phyloP scores from a whole-genome alignment of 2,329 filamentous ascomycete species.

The Trichoderma lentiforme region DNA sequence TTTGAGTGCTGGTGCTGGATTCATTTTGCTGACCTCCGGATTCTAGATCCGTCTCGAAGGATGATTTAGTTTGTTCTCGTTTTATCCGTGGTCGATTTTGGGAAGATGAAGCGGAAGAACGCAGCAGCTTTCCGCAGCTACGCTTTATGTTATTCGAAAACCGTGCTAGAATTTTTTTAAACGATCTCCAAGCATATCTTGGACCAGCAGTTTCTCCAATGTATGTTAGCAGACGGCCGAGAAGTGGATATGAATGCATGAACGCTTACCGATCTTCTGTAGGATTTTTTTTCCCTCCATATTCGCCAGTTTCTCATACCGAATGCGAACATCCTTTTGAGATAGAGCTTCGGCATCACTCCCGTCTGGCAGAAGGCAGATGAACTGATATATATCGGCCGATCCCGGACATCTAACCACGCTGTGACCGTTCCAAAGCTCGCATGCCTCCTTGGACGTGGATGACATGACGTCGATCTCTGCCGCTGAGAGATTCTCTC shows the following conservation, averaged over 20 bases:
- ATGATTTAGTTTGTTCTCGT: background rate
- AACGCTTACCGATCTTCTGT: background rate
- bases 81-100: background rate
- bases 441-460: conserved; percentile 43
- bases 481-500: conserved; percentile 39
- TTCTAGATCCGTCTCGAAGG: background rate
- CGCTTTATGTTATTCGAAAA: background rate
- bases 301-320: background rate
- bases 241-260: background rate
- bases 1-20: background rate
- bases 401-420: conserved; percentile 29
- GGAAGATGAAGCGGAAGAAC: background rate
- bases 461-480: conserved; percentile 46
- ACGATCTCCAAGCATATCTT: background rate
- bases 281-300: background rate
- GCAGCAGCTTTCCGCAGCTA: background rate
- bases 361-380: conserved; percentile 14
- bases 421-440: conserved; percentile 42
- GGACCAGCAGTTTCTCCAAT: background rate
- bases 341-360: background rate
- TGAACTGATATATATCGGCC: conserved; percentile 21
- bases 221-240: background rate
- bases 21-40: background rate
- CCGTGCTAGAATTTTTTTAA: background rate
- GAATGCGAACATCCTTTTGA: background rate